Base-by-base conservation (phyloP, 2,329 filamentous ascomycete genomes). In the Exophiala mesophila region DNA sequence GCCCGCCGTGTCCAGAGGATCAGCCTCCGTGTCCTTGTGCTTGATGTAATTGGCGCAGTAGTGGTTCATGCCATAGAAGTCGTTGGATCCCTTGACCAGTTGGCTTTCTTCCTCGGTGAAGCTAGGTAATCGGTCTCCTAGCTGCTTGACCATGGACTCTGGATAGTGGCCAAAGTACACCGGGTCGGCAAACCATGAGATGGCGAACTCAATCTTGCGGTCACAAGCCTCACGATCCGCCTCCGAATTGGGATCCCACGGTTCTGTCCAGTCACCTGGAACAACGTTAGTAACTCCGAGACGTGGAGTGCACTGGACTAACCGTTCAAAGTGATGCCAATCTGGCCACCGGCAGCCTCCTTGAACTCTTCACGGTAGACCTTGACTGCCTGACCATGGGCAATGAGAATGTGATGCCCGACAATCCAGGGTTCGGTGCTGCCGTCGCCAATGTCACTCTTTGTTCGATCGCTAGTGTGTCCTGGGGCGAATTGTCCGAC, bases 41-140 rank as follows among this genome's bases (percentile, higher is more conserved):
- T 80, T 82, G 68, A 94, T 81, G 68, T 85, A 94, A 72, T 92
- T 86, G 59, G 86, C 83, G 37, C 85, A 89, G 72, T 94, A 94
- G 72, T 88, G 84, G 72, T 94, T 94, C 85, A 90, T 90, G 63
- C 86, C 88, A 65, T 94, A 94, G 67, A 94, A 94, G 70, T 94
- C 88, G 63, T 92, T 92, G 60, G 82, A 87, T n/a, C 85, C 86
- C 58, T 83, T 74, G 33, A 94, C 80, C n/a, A 92, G 71, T 2
- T 77, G 77, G 17, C 71, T 64, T 60, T 94, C 86, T 53, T 86
- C 83, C 0, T 74, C 64, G 0, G 83, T 88, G 63, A 85, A 92
- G 32, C 72, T 69, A 4, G 88, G 88, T 35, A 94, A 74, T 10
- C 86, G 79, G 60, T 82, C 73, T 42, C 87, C 86, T 13, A 94